Evolutionary conservation across 2,329 filamentous ascomycete species (phyloP).

Genomic region (Fusarium paranaense): DNA sequence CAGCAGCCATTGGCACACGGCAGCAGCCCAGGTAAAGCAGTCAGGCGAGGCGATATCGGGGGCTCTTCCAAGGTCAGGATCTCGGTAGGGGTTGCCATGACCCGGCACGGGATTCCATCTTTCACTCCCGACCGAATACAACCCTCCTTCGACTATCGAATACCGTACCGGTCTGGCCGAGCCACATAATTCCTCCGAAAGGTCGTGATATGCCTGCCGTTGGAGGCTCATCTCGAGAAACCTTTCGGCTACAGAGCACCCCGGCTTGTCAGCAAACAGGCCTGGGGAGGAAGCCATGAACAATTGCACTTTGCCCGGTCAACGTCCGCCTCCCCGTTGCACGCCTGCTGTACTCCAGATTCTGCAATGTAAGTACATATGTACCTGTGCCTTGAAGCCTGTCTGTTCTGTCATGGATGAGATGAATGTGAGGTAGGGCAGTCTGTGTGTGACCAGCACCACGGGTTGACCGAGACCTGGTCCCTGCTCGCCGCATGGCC

Average conservation of each 20-base stretch:
- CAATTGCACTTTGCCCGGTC: slow-evolving; percentile 3
- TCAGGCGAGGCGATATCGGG: slow-evolving; percentile 17
- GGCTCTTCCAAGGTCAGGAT: slow-evolving; percentile 2
- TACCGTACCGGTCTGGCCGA: slow-evolving; percentile 3
- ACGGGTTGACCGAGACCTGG: slow-evolving; percentile 36
- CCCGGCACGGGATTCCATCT: not conserved
- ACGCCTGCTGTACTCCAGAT: slow-evolving; percentile 6
- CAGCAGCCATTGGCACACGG: slow-evolving; percentile 3
- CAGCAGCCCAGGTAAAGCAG: slow-evolving; percentile 9
- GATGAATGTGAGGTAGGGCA: slow-evolving; percentile 14
- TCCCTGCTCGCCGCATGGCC: slow-evolving; percentile 40
- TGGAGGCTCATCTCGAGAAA: not conserved
- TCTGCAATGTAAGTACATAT: slow-evolving; percentile 8
- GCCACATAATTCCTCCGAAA: slow-evolving; percentile 2
- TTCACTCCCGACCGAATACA: slow-evolving; percentile 9
- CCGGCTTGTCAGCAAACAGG: not conserved
- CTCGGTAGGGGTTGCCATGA: slow-evolving; percentile 3
- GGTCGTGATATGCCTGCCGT: not conserved
- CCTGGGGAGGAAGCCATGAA: not conserved
- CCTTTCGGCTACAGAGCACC: slow-evolving; percentile 1
- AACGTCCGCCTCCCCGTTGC: slow-evolving; percentile 4
- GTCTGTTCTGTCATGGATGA: not conserved
- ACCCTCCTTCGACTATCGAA: not conserved
- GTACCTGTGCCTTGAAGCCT: not conserved
- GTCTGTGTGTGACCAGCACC: slow-evolving; percentile 29